Percentiles rank a stretch among this genome's conserved stretches.
phyloP scores from a whole-genome alignment of 495 filamentous ascomycete species.

The Entonaema liquescens region DNA sequence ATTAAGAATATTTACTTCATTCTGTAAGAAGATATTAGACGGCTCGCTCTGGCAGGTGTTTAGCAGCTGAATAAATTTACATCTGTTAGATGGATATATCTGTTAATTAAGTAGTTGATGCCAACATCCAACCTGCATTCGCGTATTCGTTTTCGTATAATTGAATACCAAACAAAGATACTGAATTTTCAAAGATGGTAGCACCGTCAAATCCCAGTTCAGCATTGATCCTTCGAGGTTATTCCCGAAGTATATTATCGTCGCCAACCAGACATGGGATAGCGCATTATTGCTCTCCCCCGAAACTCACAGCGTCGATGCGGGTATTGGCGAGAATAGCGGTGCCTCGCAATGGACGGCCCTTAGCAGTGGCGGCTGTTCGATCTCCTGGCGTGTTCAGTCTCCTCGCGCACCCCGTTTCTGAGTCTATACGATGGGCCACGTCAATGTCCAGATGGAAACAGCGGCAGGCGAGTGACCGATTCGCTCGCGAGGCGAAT shows the following conservation, averaged over 20 bases:
- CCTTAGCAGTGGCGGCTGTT: constrained; percentile 18
- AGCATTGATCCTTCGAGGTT: not conserved
- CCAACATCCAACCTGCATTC: not conserved
- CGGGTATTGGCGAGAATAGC: constrained; percentile 28
- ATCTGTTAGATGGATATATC: not conserved
- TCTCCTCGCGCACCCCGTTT: not conserved
- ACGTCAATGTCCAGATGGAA: constrained; percentile 86
- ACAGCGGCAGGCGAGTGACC: constrained; percentile 75
- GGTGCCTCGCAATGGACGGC: constrained; percentile 42
- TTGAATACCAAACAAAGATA: not conserved
- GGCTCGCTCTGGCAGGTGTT: too few relatives aligned
- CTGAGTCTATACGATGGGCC: constrained; percentile 45
- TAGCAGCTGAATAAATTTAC: not conserved
- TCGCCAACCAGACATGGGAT: constrained; percentile 28
- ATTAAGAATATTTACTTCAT: not conserved
- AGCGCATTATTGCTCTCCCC: constrained; percentile 20
- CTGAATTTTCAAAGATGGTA: not conserved
- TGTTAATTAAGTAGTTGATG: not conserved
- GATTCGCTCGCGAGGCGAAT: constrained; percentile 73
- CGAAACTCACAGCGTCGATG: constrained; percentile 29
- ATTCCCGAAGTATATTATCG: not conserved
- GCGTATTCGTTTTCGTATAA: not conserved
- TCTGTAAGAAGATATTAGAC: too few relatives aligned
- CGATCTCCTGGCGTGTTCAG: not conserved
- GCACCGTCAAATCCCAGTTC: not conserved